Conservation (phyloP, 2,329 filamentous ascomycete species). For the Colletotrichum eleusines region DNA sequence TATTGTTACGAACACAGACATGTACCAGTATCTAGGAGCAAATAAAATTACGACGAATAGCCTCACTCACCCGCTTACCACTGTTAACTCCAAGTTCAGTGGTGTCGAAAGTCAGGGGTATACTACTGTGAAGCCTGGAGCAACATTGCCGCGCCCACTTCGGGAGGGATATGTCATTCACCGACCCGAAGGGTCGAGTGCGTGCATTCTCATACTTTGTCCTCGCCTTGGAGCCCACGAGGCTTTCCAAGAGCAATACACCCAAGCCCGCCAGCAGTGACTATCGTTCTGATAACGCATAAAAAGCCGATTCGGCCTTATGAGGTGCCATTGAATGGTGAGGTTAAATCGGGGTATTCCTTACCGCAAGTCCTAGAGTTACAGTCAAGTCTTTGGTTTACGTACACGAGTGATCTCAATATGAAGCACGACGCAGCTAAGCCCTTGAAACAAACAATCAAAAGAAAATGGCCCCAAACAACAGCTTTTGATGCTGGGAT, state of each 20-base stretch:
- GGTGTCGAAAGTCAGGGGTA: neutral
- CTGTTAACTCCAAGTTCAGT: neutral
- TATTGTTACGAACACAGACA: no score
- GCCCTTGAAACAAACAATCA: accelerated
- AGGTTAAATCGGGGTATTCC: no score
- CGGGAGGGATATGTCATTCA: neutral
- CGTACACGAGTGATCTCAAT: neutral
- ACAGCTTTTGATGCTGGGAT: neutral
- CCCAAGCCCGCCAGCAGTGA: neutral
- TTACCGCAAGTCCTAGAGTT: neutral
- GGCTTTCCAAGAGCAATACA: neutral
- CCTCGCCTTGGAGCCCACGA: neutral
- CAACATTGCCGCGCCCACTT: neutral
- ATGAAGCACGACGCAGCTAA: neutral
- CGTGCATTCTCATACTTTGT: neutral
- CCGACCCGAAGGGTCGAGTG: neutral
- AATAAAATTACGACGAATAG: neutral
- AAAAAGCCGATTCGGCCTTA: neutral
- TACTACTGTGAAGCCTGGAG: neutral
- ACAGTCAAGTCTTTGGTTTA: neutral
- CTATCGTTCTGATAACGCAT: neutral
- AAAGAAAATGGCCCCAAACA: neutral
- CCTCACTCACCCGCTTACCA: neutral
- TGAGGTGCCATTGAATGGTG: neutral
- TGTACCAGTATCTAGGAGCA: neutral